Conservation (phyloP, 495 filamentous ascomycete species). For the Tuber aestivum region DNA sequence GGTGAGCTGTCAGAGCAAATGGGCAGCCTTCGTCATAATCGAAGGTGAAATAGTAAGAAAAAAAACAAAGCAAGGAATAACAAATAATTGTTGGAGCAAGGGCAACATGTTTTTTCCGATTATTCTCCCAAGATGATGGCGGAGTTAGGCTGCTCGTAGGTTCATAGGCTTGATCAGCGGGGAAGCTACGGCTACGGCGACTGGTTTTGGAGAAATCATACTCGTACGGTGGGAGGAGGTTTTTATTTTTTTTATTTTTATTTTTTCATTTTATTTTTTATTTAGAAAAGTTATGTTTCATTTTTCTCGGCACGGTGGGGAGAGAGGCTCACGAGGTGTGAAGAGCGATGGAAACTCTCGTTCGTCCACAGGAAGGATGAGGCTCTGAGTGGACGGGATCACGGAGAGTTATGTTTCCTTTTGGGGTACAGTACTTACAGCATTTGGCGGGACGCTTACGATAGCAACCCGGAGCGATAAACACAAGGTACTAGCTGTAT, state of each 20-base stretch:
- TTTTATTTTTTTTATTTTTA: not conserved
- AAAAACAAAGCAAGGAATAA: not conserved
- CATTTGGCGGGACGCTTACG: not conserved
- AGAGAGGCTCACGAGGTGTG: conserved; percentile 2
- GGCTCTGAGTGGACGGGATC: not conserved
- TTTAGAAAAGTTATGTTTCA: not conserved
- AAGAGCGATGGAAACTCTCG: not conserved
- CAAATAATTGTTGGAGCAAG: not conserved
- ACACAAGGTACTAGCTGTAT: not conserved
- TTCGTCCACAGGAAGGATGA: not conserved
- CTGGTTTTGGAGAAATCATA: no score
- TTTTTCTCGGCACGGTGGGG: conserved; percentile 3
- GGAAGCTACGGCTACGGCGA: not conserved
- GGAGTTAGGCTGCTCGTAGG: not conserved
- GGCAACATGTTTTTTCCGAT: conserved; percentile 3
- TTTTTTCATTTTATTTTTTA: not conserved
- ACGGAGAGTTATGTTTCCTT: not conserved
- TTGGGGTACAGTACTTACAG: not conserved
- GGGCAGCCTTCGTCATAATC: not conserved
- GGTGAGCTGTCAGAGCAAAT: conserved; percentile 1
- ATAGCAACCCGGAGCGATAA: not conserved
- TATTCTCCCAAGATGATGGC: not conserved
- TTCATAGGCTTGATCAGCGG: not conserved
- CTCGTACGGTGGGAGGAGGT: not conserved
- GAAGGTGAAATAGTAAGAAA: not conserved